Percentiles rank a stretch among this genome's conserved stretches.
Conservation (phyloP, 2,329 filamentous ascomycete species). For the Paramyrothecium roridum region DNA sequence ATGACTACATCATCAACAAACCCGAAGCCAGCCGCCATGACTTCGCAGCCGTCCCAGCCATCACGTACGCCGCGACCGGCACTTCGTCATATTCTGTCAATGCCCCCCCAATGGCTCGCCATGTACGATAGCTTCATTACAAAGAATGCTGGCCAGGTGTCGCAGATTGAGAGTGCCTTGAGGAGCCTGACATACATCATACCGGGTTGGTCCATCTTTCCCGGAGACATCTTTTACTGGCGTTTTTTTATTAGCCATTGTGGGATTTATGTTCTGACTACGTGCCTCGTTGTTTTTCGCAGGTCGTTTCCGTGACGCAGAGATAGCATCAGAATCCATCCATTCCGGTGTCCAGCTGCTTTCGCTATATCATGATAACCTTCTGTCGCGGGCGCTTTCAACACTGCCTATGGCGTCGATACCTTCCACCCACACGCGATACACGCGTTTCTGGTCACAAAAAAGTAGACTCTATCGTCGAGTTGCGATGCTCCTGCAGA, state of each 20-base stretch:
- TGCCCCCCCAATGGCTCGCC: conserved; percentile 63
- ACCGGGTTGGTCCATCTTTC: conserved; percentile 54
- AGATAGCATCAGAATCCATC: conserved; percentile 89
- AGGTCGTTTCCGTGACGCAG: conserved; percentile 86
- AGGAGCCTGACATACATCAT: conserved; percentile 95
- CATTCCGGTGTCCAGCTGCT: conserved; percentile 88
- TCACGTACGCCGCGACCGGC: conserved; percentile 16
- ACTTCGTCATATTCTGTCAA: conserved; percentile 41
- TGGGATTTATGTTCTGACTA: not conserved
- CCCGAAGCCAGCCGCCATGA: not conserved
- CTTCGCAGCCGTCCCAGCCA: not conserved
- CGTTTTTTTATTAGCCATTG: not conserved
- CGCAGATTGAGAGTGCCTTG: conserved; percentile 90
- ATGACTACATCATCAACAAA: not conserved
- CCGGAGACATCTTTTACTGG: not conserved
- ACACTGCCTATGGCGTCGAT: conserved; percentile 51
- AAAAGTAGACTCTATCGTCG: conserved; percentile 71
- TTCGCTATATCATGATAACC: conserved; percentile 86
- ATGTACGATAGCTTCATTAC: conserved; percentile 89
- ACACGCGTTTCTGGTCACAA: conserved; percentile 64
- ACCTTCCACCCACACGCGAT: conserved; percentile 58
- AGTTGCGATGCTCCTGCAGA: conserved; percentile 78
- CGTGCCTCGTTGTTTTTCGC: not conserved
- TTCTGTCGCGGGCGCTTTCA: conserved; percentile 67
- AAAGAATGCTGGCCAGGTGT: conserved; percentile 89